Conservation (phyloP, 2,329 filamentous ascomycete genomes). For the Camptophora hylomeconis region DNA sequence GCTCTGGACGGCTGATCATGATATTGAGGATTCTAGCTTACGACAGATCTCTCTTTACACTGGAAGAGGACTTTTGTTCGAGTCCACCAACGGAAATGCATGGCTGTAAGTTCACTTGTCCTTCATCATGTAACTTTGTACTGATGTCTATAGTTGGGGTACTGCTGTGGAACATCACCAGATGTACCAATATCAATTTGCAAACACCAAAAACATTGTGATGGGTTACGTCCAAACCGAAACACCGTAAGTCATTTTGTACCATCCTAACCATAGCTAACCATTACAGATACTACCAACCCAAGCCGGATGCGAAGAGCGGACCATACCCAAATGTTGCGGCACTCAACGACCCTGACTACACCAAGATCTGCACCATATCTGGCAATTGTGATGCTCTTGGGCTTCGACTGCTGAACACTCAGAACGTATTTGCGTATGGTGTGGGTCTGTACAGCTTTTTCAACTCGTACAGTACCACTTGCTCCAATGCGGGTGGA, state of each 20-base stretch:
- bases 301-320: conserved; percentile 22
- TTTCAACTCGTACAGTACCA: conserved; percentile 39
- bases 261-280: background rate
- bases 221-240: conserved; percentile 28
- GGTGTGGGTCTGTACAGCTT: conserved; percentile 43
- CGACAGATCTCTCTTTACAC: conserved; percentile 40
- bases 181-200: conserved; percentile 37
- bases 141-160: conserved; percentile 33
- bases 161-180: conserved; percentile 35
- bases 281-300: conserved; percentile 27
- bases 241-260: conserved; percentile 25
- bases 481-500: conserved; percentile 25
- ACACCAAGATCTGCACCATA: conserved; percentile 11
- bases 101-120: conserved; percentile 23
- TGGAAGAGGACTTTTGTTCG: conserved; percentile 39
- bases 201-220: conserved; percentile 29
- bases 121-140: conserved; percentile 21
- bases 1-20: conserved; percentile 43
- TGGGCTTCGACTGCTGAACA: conserved; percentile 36
- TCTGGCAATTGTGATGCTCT: conserved; percentile 29
- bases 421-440: conserved; percentile 32
- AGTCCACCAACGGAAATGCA: conserved; percentile 27
- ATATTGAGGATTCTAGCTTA: conserved; percentile 37
- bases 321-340: conserved; percentile 21
- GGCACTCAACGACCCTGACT: conserved; percentile 24